Conservation (phyloP, 208 protist species). For the Trypanosoma cruzi region DNA sequence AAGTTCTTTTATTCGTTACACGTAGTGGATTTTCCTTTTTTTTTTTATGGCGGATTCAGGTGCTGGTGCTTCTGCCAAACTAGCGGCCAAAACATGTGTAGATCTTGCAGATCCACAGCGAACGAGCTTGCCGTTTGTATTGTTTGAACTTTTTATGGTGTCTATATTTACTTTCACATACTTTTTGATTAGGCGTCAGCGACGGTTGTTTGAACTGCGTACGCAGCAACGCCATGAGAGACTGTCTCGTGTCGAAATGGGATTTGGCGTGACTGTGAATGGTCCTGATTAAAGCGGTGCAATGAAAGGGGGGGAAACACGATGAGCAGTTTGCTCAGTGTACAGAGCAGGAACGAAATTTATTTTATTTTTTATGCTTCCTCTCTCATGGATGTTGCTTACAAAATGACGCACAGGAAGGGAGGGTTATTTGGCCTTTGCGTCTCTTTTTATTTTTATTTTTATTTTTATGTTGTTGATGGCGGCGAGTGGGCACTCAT, state of each 20-base stretch:
- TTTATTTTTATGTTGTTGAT: no score
- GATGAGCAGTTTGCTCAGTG: neutral
- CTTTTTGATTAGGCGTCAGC: constrained; percentile 39
- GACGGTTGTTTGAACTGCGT: constrained; percentile 40
- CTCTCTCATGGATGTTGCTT: no score
- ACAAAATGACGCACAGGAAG: no score
- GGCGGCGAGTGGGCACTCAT: no score
- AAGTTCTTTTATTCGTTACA: neutral
- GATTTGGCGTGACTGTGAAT: constrained; percentile 18
- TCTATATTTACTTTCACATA: constrained; percentile 41
- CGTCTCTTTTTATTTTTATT: no score
- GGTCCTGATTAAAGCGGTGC: neutral
- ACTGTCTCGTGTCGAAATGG: constrained; percentile 47
- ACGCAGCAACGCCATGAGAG: constrained; percentile 68
- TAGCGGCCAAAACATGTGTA: neutral
- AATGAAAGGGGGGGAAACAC: neutral
- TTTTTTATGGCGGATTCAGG: neutral
- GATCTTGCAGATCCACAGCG: neutral
- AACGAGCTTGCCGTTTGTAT: constrained; percentile 47
- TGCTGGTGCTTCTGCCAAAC: neutral
- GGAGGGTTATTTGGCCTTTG: no score
- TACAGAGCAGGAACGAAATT: neutral
- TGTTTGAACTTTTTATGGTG: constrained; percentile 51
- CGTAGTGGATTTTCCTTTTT: neutral
- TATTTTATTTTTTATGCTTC: neutral